Evolutionary conservation across 2,329 filamentous ascomycete species (phyloP).

Genomic region (Cryphonectria japonica): DNA sequence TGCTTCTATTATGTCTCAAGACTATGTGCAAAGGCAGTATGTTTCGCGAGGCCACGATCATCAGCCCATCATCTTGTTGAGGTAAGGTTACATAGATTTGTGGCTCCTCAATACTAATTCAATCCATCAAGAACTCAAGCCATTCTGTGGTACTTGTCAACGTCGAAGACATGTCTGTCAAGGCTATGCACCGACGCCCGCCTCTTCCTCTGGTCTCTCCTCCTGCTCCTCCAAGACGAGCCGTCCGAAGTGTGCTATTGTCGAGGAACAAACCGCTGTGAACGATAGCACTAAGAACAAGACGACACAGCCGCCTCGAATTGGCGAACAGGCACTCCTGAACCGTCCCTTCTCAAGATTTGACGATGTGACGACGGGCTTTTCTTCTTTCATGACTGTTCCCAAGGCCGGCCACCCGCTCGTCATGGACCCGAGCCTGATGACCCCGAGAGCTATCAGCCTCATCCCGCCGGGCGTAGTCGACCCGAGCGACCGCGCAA

Average conservation of each 20-base stretch:
- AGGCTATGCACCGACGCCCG: slow-evolving; percentile 33
- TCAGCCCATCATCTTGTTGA: background rate
- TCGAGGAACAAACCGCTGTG: background rate
- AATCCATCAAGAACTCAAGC: slow-evolving; percentile 14
- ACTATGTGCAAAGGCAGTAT: background rate
- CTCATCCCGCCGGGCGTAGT: slow-evolving; percentile 36
- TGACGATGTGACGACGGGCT: background rate
- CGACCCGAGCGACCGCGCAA: slow-evolving; percentile 34
- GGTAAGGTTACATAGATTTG: background rate
- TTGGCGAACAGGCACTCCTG: background rate
- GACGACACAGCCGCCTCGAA: background rate
- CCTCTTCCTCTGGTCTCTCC: background rate
- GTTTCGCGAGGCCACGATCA: background rate
- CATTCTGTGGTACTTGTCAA: slow-evolving; percentile 40
- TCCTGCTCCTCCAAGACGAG: background rate
- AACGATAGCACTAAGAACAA: background rate
- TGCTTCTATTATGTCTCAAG: background rate
- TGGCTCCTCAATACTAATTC: background rate
- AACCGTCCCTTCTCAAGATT: background rate
- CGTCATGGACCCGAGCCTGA: slow-evolving; percentile 12
- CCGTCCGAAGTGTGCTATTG: background rate
- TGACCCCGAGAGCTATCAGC: slow-evolving; percentile 15
- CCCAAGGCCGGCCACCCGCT: slow-evolving; percentile 14
- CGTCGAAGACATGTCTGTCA: slow-evolving; percentile 37
- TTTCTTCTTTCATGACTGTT: background rate